phyloP scores from a whole-genome alignment of 2,329 filamentous ascomycete species.

The Fusarium fracticaudum region DNA sequence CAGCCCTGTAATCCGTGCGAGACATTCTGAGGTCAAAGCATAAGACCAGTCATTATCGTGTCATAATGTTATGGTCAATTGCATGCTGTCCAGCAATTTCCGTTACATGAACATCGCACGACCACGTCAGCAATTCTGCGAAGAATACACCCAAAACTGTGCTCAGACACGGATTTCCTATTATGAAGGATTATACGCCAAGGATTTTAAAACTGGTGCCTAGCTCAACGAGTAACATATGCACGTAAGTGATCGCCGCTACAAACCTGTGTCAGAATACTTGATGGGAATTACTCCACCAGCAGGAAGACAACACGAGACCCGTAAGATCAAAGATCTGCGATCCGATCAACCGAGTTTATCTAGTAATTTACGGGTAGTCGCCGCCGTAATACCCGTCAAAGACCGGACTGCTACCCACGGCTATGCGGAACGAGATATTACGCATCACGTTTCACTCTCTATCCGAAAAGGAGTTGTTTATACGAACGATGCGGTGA shows the following conservation, averaged over 20 bases:
- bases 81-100: not conserved
- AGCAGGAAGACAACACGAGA: slow-evolving; percentile 17
- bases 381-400: not conserved
- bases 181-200: not conserved
- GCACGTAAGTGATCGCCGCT: slow-evolving; percentile 1
- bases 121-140: not conserved
- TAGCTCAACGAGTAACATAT: not conserved
- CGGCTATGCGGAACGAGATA: not conserved
- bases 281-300: slow-evolving; percentile 3
- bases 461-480: not conserved
- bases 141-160: not conserved
- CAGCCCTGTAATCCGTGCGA: not conserved
- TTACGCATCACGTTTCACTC: not conserved
- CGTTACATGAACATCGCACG: not conserved
- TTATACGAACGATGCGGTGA: slow-evolving; percentile 29
- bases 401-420: slow-evolving; percentile 6
- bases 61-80: not conserved
- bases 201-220: not conserved
- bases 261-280: not conserved
- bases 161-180: not conserved
- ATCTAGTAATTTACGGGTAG: not conserved
- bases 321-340: slow-evolving; percentile 23
- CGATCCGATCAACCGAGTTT: slow-evolving; percentile 27
- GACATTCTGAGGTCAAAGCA: not conserved
- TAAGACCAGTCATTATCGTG: slow-evolving; percentile 7